phyloP scores from a whole-genome alignment of 257 asterid species.

The Scutellaria baicalensis region DNA sequence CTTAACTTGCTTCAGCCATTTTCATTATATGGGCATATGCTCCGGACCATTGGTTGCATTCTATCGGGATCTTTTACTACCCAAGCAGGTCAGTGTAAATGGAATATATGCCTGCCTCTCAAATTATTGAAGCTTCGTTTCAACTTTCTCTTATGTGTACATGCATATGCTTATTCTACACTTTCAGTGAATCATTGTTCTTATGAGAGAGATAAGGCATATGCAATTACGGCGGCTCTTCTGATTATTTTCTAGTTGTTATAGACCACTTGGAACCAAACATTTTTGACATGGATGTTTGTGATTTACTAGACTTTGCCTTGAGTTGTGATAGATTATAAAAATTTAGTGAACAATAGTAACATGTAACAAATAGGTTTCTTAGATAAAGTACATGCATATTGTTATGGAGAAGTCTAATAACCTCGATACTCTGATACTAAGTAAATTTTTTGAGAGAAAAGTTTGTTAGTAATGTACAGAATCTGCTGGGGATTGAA shows the following conservation, averaged over 20 bases:
- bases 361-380: neutral
- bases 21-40: conserved; percentile 70
- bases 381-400: neutral
- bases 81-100: conserved; percentile 59
- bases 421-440: neutral
- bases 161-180: neutral
- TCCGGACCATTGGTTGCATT: conserved; percentile 67
- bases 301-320: neutral
- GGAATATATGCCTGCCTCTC: conserved; percentile 13
- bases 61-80: conserved; percentile 60
- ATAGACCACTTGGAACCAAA: neutral
- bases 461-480: neutral
- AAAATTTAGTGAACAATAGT: neutral
- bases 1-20: conserved; percentile 32
- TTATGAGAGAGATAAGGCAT: neutral
- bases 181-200: neutral
- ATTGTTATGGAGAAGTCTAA: neutral
- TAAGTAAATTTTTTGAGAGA: neutral
- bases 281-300: neutral
- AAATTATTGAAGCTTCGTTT: neutral
- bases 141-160: neutral
- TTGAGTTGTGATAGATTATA: neutral
- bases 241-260: neutral
- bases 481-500: neutral
- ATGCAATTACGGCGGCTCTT: neutral